Conservation (phyloP, 805 yeast species). For the Nakazawaea peltata region DNA sequence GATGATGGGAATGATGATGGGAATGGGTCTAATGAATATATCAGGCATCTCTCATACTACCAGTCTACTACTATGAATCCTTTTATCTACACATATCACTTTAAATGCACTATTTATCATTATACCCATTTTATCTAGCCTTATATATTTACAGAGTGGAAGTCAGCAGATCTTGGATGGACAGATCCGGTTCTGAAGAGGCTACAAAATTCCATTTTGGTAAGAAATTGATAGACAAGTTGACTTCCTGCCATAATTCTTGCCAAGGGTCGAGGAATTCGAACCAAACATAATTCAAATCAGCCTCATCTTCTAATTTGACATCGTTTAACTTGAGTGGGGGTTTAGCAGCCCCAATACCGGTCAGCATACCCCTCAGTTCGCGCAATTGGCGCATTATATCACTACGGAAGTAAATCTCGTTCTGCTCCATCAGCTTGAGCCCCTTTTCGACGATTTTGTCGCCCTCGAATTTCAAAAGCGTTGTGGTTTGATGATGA, state of each 20-base stretch:
- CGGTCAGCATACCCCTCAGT: neutral
- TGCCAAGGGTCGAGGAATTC: conserved; percentile 10
- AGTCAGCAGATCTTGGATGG: too few species aligned
- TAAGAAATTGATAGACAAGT: conserved; percentile 5
- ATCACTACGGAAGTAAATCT: neutral
- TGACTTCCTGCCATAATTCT: conserved; percentile 8
- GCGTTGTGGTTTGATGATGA: neutral
- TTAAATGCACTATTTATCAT: too few species aligned
- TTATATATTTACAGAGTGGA: too few species aligned
- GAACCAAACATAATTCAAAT: conserved; percentile 9
- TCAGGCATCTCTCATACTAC: too few species aligned
- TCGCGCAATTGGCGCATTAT: neutral
- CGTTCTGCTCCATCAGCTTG: neutral
- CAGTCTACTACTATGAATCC: too few species aligned
- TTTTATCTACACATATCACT: too few species aligned
- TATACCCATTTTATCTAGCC: too few species aligned
- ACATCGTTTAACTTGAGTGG: neutral
- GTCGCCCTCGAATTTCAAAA: neutral
- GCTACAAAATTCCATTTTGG: conserved; percentile 8
- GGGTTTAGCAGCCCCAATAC: conserved; percentile 1
- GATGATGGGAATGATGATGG: too few species aligned
- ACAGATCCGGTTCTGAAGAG: too few species aligned
- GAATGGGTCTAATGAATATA: too few species aligned
- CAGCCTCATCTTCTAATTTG: conserved; percentile 4
- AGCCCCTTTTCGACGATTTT: neutral